Evolutionary conservation across 495 filamentous ascomycete species (phyloP).

Genomic region (Aspergillus cavernicola): DNA sequence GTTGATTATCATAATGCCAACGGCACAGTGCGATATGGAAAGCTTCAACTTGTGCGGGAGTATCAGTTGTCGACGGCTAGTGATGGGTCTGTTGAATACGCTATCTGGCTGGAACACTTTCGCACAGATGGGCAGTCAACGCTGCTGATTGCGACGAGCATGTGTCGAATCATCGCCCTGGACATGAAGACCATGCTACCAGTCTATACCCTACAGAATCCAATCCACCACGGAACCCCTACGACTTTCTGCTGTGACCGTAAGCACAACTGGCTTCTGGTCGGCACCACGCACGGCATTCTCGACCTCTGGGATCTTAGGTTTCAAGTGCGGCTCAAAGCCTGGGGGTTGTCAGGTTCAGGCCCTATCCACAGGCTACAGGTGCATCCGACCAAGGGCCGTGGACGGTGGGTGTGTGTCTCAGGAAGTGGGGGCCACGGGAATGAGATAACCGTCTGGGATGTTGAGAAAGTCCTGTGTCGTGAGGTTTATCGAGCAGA

Average conservation of each 20-base stretch:
- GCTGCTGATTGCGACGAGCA: constrained; percentile 82
- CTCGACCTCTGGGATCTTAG: constrained; percentile 95
- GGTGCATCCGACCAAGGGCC: constrained; percentile 71
- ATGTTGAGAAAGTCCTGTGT: constrained; percentile 85
- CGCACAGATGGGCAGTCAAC: constrained; percentile 76
- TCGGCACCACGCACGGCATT: constrained; percentile 91
- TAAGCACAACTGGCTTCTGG: constrained; percentile 80
- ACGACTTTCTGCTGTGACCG: constrained; percentile 88
- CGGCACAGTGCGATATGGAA: constrained; percentile 68
- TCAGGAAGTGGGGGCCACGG: constrained; percentile 83
- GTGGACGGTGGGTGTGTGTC: constrained; percentile 78
- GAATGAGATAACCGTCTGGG: constrained; percentile 90
- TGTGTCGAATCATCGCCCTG: constrained; percentile 73
- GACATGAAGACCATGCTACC: constrained; percentile 86
- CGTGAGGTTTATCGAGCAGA: constrained; percentile 79
- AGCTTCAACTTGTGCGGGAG: constrained; percentile 68
- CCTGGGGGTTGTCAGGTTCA: constrained; percentile 83
- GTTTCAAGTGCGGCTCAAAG: constrained; percentile 80
- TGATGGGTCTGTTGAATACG: constrained; percentile 57
- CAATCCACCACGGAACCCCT: constrained; percentile 88
- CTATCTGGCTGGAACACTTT: constrained; percentile 90
- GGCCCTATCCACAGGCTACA: constrained; percentile 75
- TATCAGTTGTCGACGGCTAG: constrained; percentile 62
- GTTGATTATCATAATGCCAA: constrained; percentile 67
- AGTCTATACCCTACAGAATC: constrained; percentile 78